Evolutionary conservation across 2,329 filamentous ascomycete genomes (phyloP).

Genomic region (Botrytis galanthina): DNA sequence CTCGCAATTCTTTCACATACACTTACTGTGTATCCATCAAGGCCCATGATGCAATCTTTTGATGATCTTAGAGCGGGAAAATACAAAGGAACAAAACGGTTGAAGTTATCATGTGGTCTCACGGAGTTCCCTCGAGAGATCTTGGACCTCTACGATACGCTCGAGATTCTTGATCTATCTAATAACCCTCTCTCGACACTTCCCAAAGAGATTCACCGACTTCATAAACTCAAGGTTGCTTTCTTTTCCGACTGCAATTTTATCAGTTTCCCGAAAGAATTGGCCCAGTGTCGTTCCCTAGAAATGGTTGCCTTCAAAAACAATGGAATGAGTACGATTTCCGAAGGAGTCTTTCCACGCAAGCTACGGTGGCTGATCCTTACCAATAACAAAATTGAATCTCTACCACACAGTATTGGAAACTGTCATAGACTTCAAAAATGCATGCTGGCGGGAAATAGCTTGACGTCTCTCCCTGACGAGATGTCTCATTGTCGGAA

Average conservation of each 20-base stretch:
- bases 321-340: conserved; percentile 46
- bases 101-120: conserved; percentile 34
- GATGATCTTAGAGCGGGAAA: conserved; percentile 30
- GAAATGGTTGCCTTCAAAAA: conserved; percentile 50
- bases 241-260: conserved; percentile 50
- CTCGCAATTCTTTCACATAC: not conserved
- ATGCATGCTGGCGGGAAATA: conserved; percentile 50
- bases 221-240: conserved; percentile 47
- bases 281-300: conserved; percentile 46
- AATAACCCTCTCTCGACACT: conserved; percentile 44
- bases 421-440: conserved; percentile 46
- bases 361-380: conserved; percentile 49
- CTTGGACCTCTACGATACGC: conserved; percentile 42
- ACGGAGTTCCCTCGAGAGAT: conserved; percentile 43
- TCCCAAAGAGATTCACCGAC: conserved; percentile 41
- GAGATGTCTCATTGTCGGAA: conserved; percentile 46
- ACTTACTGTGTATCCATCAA: not conserved
- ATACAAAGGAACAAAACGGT: conserved; percentile 32
- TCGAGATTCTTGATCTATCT: conserved; percentile 50
- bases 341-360: conserved; percentile 44
- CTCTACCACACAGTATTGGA: conserved; percentile 45
- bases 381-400: conserved; percentile 45
- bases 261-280: conserved; percentile 42
- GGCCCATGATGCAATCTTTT: conserved; percentile 28
- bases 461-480: conserved; percentile 42